Base-by-base conservation (phyloP, 2,329 filamentous ascomycete genomes). In the Penicillium rolfsii region DNA sequence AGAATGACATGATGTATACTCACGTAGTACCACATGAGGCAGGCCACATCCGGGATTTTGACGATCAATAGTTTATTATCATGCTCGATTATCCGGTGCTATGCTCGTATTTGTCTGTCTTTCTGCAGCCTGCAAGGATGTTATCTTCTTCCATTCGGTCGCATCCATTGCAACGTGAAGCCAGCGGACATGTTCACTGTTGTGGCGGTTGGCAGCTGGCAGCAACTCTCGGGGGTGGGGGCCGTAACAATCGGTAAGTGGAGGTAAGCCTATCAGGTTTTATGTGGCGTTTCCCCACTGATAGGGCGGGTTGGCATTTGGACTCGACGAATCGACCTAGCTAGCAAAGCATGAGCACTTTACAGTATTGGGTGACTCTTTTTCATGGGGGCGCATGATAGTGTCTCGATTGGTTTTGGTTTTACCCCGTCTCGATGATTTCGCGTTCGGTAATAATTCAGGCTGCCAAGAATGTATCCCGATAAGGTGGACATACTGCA, bases 131-230 rank as follows among this genome's bases (percentile, higher is more conserved):
- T 35, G 4, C 9, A n/a, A 5, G n/a, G 9, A 11, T n/a, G 11
- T 9, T 12, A 22, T 35, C 28, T 33, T n/a, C 7, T 50, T 26
- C 22, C 26, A 49, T 24, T 24, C 50, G 50, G 22, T 52, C 33
- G 41, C 30, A 30, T 43, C 43, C 3, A 24, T 54, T 22, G 19
- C 14, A 9, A 36, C 30, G 40, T 45, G 43, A 50, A 38, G 55
- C 57, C n/a, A 58, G 62, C 46, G 60, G 64, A 63, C 55, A 52
- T 55, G 19, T 38, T 45, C 30, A 59, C 55, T 43, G 33, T 58
- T 62, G 28, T n/a, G 63, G 58, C n/a, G 55, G 61, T 24, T 33
- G 30, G 58, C n/a, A 57, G 61, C 30, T 33, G 30, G 59, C n/a
- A 57, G 61, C 24, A 43, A 12, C 28, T 53, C 38, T 22, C 19